These are phyloP conservation scores for Camelina laxa DNA, from an alignment of 345 rosid genomes.

Conservation along the genomic window DNA sequence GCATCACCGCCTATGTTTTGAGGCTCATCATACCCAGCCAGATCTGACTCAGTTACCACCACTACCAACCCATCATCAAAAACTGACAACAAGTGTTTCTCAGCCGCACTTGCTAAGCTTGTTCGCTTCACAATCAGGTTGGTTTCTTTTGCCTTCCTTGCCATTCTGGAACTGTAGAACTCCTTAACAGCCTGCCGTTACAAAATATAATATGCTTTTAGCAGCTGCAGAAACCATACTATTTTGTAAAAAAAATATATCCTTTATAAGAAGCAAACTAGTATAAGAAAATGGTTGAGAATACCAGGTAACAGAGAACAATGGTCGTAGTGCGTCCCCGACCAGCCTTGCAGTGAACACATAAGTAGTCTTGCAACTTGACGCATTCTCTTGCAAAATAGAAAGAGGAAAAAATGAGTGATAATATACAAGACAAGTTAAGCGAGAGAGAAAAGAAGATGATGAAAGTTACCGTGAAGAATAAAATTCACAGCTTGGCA, in stretches of 20 bases:
- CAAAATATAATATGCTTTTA: constrained; percentile 8
- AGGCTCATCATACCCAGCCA: constrained; percentile 56
- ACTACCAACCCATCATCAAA: constrained; percentile 60
- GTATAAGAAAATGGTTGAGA: background rate
- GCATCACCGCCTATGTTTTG: constrained; percentile 35
- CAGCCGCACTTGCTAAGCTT: background rate
- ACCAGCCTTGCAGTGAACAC: constrained; percentile 93
- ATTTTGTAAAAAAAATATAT: background rate
- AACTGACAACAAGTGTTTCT: constrained; percentile 21
- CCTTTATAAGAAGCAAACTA: background rate
- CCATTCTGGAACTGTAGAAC: constrained; percentile 45
- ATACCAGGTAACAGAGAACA: constrained; percentile 78
- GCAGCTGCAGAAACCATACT: background rate
- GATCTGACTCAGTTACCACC: constrained; percentile 56
- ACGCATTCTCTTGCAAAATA: constrained; percentile 52
- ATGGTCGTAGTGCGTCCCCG: constrained; percentile 86
- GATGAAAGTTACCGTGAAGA: constrained; percentile 52
- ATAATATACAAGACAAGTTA: background rate
- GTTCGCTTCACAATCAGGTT: constrained; percentile 13
- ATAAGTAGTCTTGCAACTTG: constrained; percentile 66
- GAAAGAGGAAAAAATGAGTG: background rate
- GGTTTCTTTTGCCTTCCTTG: background rate
- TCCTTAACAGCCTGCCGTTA: constrained; percentile 55
- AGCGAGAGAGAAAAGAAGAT: background rate
- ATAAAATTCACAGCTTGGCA: constrained; percentile 68